Conservation (phyloP, 495 filamentous ascomycete species). For the Glarea lozoyensis region DNA sequence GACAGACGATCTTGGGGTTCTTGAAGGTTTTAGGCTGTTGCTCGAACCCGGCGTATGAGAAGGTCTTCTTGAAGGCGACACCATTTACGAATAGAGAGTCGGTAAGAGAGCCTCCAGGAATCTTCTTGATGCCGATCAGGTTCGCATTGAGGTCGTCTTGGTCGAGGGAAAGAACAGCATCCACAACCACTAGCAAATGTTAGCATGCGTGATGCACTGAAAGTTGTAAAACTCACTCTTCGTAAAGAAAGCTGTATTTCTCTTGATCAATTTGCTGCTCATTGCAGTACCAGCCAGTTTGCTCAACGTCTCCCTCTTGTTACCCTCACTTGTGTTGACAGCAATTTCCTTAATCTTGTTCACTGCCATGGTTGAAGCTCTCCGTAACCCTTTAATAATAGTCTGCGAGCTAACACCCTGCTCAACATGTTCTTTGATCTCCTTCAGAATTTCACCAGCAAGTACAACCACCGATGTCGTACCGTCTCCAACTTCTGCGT, state of each 20-base stretch:
- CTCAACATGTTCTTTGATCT: constrained; percentile 89
- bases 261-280: constrained; percentile 98
- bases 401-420: constrained; percentile 95
- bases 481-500: constrained; percentile 96
- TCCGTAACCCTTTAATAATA: constrained; percentile 92
- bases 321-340: constrained; percentile 74
- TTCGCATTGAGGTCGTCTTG: constrained; percentile 97
- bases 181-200: constrained; percentile 71
- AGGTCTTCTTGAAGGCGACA: constrained; percentile 99
- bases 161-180: constrained; percentile 93
- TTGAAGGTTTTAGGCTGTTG: constrained; percentile 95
- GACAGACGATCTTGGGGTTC: constrained; percentile 88
- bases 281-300: constrained; percentile 95
- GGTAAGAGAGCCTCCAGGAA: constrained; percentile 91
- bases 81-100: constrained; percentile 97
- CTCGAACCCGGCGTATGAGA: constrained; percentile 97
- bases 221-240: constrained; percentile 59
- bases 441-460: constrained; percentile 93
- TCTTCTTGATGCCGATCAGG: constrained; percentile 95
- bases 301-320: constrained; percentile 79
- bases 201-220: constrained; percentile 5
- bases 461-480: constrained; percentile 95
- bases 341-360: constrained; percentile 99
- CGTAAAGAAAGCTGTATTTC: constrained; percentile 93
- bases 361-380: constrained; percentile 83